A percentile compares a stretch with the other conserved stretches of the same genome.
Conservation (phyloP, 805 yeast genomes). For the Wickerhamiella dianesei region DNA sequence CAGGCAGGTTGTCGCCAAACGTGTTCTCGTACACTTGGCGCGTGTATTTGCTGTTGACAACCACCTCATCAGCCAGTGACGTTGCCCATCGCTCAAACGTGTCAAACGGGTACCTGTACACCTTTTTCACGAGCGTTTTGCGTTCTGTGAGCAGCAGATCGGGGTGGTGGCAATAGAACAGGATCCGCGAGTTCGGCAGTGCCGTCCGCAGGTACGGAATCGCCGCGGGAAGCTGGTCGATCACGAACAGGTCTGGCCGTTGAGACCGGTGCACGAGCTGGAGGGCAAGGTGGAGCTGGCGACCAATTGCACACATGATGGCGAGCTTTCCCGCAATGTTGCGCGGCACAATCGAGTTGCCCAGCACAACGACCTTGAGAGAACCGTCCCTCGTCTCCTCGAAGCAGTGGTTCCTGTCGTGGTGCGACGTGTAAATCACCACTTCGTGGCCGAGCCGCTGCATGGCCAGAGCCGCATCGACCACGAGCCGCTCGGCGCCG, state of each 20-base stretch:
- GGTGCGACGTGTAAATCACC: constrained; percentile 73
- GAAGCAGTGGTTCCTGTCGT: constrained; percentile 76
- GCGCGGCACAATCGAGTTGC: constrained; percentile 71
- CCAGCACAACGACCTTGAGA: constrained; percentile 55
- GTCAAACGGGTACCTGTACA: constrained; percentile 78
- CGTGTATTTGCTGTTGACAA: constrained; percentile 84
- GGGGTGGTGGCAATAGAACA: constrained; percentile 95
- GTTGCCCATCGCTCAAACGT: constrained; percentile 71
- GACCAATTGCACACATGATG: constrained; percentile 66
- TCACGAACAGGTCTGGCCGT: constrained; percentile 56
- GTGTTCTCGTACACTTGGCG: constrained; percentile 51
- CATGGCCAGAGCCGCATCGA: constrained; percentile 85
- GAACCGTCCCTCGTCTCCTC: constrained; percentile 61
- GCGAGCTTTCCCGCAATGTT: constrained; percentile 50
- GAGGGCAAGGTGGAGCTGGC: constrained; percentile 58
- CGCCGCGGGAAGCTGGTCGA: constrained; percentile 81
- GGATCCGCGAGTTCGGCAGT: constrained; percentile 32
- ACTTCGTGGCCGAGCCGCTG: constrained; percentile 54
- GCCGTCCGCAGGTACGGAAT: constrained; percentile 48
- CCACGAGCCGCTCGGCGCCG: constrained; percentile 95
- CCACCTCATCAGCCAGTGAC: constrained; percentile 57
- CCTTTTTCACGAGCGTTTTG: constrained; percentile 37
- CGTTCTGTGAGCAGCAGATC: constrained; percentile 65
- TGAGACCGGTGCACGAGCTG: constrained; percentile 32
- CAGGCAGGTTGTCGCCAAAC: constrained; percentile 29